Percentiles rank a stretch among this genome's conserved stretches.
Conservation (phyloP, 2,329 filamentous ascomycete species). For the Pezicula carpinea region DNA sequence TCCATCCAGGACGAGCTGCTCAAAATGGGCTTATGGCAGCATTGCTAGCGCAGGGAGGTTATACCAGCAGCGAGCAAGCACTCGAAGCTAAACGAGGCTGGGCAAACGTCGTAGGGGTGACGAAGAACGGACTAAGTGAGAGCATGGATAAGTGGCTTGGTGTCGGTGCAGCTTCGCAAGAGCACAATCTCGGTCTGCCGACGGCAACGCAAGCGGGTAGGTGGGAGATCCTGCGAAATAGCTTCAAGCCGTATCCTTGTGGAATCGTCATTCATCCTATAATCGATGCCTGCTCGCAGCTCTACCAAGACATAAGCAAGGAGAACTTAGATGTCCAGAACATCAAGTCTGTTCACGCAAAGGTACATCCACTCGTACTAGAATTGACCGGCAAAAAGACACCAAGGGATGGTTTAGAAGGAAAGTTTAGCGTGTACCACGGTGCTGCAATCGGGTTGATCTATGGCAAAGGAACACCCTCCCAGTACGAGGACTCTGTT, state of each 20-base stretch:
- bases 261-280: constrained; percentile 52
- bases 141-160: constrained; percentile 29
- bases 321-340: constrained; percentile 27
- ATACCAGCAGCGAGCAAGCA: constrained; percentile 40
- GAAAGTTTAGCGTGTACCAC: constrained; percentile 52
- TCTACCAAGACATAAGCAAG: constrained; percentile 34
- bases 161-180: constrained; percentile 21
- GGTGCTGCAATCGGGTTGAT: constrained; percentile 45
- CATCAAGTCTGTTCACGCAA: constrained; percentile 35
- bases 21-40: constrained; percentile 45
- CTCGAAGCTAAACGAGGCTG: constrained; percentile 50
- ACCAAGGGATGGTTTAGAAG: constrained; percentile 45
- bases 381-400: constrained; percentile 46
- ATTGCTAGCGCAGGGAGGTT: constrained; percentile 41
- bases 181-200: constrained; percentile 6
- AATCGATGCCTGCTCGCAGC: constrained; percentile 46
- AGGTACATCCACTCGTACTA: constrained; percentile 47
- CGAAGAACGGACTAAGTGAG: constrained; percentile 34
- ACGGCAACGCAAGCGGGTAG: constrained; percentile 3
- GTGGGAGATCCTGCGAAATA: constrained; percentile 51
- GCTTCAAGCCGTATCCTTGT: constrained; percentile 53
- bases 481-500: constrained; percentile 43
- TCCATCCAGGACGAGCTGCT: constrained; percentile 48
- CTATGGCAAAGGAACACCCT: constrained; percentile 45
- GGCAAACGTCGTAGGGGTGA: constrained; percentile 44